These are phyloP conservation scores for Sporothrix variecibatus DNA, from an alignment of 2,329 filamentous ascomycete species.

Conservation along the genomic window DNA sequence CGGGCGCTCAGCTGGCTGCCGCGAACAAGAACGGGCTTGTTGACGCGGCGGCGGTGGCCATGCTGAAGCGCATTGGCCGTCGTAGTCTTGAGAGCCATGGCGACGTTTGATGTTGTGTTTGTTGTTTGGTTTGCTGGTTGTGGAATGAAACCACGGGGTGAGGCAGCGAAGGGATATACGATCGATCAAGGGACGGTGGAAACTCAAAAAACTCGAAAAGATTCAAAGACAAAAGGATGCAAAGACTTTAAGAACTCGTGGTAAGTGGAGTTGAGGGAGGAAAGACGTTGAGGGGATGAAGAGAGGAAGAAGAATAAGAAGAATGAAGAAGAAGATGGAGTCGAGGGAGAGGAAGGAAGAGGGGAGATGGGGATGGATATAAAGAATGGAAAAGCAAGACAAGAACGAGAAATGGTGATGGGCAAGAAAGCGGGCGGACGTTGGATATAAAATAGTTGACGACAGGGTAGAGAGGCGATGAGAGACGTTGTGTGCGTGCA, in stretches of 20 bases:
- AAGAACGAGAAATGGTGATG: constrained; percentile 24
- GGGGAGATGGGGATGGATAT: not conserved
- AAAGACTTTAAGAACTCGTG: constrained; percentile 1
- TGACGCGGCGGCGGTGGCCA: constrained; percentile 22
- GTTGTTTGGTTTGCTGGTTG: not conserved
- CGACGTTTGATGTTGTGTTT: not conserved
- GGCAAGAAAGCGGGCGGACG: constrained; percentile 22
- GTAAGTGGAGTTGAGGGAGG: not conserved
- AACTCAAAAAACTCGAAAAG: not conserved
- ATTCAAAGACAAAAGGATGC: constrained; percentile 1
- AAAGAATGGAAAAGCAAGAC: constrained; percentile 18
- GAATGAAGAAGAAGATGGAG: not conserved
- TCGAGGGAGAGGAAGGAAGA: not conserved
- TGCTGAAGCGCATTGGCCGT: constrained; percentile 17
- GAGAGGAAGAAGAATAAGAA: constrained; percentile 17
- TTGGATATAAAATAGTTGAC: constrained; percentile 27
- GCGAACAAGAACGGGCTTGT: not conserved
- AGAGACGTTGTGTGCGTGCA: not conserved
- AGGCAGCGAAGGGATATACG: not conserved
- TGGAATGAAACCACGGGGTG: not conserved
- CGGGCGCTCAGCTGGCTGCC: constrained; percentile 18
- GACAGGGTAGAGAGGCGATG: not conserved
- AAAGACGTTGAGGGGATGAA: constrained; percentile 11
- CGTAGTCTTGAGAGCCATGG: constrained; percentile 27
- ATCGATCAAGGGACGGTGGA: not conserved